phyloP scores from a whole-genome alignment of 306 rosid species.

The Trifolium subterraneum region DNA sequence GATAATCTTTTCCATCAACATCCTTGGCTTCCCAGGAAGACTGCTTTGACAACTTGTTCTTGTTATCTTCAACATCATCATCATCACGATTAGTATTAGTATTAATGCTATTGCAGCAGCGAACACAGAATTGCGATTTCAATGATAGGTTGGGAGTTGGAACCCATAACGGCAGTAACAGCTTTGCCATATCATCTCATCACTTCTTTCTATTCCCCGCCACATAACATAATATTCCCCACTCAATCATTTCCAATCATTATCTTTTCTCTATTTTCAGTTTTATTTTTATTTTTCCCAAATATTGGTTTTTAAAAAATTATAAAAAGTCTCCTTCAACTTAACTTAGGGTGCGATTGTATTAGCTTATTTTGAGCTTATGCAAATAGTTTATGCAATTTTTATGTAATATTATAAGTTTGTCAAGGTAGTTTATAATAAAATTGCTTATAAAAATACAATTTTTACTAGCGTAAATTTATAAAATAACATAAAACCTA shows the following conservation, averaged over 20 bases:
- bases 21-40: constrained; percentile 92
- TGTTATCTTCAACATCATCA: not conserved
- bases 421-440: too few species aligned
- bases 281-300: not conserved
- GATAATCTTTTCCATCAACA: constrained; percentile 78
- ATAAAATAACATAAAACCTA: too few species aligned
- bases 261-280: not conserved
- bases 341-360: too few species aligned
- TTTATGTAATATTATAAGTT: too few species aligned
- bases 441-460: too few species aligned
- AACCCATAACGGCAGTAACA: constrained; percentile 50
- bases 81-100: not conserved
- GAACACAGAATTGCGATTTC: constrained; percentile 42
- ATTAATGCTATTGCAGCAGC: constrained; percentile 36
- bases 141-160: constrained; percentile 26
- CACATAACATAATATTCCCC: not conserved
- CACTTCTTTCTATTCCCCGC: not conserved
- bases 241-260: constrained; percentile 10
- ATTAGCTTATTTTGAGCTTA: too few species aligned
- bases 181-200: constrained; percentile 32
- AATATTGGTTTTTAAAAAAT: too few species aligned
- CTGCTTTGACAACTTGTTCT: constrained; percentile 60
- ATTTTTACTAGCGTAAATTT: too few species aligned
- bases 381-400: too few species aligned
- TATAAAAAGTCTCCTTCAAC: too few species aligned